Base-by-base conservation (phyloP, 139 green algal genomes). In the Tetraselmis chui region DNA sequence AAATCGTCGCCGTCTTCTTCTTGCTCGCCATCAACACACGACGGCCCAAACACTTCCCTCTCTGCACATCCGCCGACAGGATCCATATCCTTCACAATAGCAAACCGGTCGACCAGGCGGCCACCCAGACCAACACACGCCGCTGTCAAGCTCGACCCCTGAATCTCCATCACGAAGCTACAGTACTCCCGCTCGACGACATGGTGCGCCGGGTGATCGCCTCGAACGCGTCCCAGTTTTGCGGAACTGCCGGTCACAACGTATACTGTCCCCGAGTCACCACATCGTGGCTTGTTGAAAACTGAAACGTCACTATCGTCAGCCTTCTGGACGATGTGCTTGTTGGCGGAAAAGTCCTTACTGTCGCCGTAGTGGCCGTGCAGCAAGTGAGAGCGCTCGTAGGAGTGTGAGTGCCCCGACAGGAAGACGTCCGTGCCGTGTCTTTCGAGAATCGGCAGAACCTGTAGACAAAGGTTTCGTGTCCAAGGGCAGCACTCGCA, bases 331-430 rank as follows among this genome's bases (percentile, higher is more conserved):
- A 67, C 11, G 45, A 67, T 67, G 45, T 67, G 45, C 18, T 18
- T 5, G 11, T 5, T 25, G 45, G 2, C 26, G 28, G 24, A 28
- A 2, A 80, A 23, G 28, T 30, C 23, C 2, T 27, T 2, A 29
- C 77, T 80, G 77, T 32, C 29, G 2, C 77, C 77, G 32, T 59
- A 80, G n/a, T 80, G 77, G 27, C 77, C 77, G n/a, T 58, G 45
- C 2, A 80, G 77, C 29, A 80, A 29, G 77, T 80, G 77, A 18
- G 29, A 59, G 2, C 77, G n/a, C 77, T 80, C 77, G 77, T 80
- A 80, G 29, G 77, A 80, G 77, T 80, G 77, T 2, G 77, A 80
- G 77, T 80, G 77, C 29, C 77, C 77, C 23, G 77, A 31, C 2
- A 80, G 28, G 77, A 80, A 31, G 28, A 80, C 2, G n/a, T 80